A percentile compares a stretch with the other conserved stretches of the same genome.
Evolutionary conservation across 805 yeast genomes (phyloP).

Genomic region (Debaryomyces prosopidis): DNA sequence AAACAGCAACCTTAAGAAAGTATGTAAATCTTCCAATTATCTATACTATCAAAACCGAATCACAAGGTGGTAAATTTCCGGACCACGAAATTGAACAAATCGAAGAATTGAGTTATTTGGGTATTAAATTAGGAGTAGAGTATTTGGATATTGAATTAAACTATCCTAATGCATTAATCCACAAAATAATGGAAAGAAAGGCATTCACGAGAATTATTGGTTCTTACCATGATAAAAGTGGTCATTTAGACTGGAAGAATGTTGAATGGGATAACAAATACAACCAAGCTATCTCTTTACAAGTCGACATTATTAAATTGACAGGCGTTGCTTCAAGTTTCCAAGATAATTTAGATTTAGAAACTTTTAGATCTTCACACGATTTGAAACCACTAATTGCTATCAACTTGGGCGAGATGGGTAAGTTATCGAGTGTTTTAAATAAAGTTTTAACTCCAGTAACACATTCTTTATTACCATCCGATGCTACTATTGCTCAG

Average conservation of each 20-base stretch:
- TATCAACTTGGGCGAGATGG: conserved; percentile 74
- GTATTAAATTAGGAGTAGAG: conserved; percentile 76
- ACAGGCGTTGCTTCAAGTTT: conserved; percentile 72
- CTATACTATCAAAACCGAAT: conserved; percentile 72
- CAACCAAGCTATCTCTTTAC: conserved; percentile 61
- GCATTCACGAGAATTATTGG: conserved; percentile 74
- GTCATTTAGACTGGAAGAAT: conserved; percentile 60
- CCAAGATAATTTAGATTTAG: conserved; percentile 70
- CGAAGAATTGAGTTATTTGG: conserved; percentile 54
- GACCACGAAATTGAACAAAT: conserved; percentile 53
- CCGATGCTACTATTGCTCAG: conserved; percentile 80
- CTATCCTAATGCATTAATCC: conserved; percentile 56
- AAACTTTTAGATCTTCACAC: conserved; percentile 63
- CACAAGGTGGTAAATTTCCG: conserved; percentile 84
- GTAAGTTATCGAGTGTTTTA: conserved; percentile 77
- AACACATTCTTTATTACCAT: conserved; percentile 67
- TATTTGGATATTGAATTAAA: conserved; percentile 79
- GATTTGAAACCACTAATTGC: conserved; percentile 69
- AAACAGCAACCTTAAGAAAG: conserved; percentile 68
- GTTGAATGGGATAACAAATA: conserved; percentile 76
- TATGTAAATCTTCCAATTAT: conserved; percentile 71
- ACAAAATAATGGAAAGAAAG: conserved; percentile 51
- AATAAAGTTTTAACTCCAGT: conserved; percentile 82
- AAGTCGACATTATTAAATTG: conserved; percentile 76
- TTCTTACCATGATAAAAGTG: conserved; percentile 76